A percentile compares a stretch with the other conserved stretches of the same genome.
phyloP scores from a whole-genome alignment of 1,284 basidiomycete genomes.

The Pterulicium gracile region DNA sequence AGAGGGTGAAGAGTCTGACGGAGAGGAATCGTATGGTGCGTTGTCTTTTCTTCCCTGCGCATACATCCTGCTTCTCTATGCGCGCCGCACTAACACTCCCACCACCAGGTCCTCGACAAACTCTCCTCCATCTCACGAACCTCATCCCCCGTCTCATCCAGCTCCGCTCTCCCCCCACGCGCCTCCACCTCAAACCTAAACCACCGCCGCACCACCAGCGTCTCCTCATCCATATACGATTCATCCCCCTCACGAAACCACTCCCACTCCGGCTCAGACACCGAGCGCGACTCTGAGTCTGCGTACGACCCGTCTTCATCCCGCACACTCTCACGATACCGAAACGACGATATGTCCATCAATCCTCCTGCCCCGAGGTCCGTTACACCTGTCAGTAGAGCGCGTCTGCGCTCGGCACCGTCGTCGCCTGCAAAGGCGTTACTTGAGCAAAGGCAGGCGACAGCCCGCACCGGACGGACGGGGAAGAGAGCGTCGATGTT shows the following conservation, averaged over 20 bases:
- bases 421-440: constrained; percentile 38
- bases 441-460: constrained; percentile 16
- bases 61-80: constrained; percentile 15
- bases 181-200: constrained; percentile 20
- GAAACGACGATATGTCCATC: constrained; percentile 1
- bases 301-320: constrained; percentile 10
- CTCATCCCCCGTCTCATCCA: constrained; percentile 28
- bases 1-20: constrained; percentile 56
- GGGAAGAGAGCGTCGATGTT: constrained; percentile 22
- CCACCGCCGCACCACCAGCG: constrained; percentile 19
- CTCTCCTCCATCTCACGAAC: constrained; percentile 44
- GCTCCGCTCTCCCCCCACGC: constrained; percentile 17
- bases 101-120: constrained; percentile 52
- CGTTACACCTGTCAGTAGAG: constrained; percentile 23
- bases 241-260: constrained; percentile 18
- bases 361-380: constrained; percentile 3
- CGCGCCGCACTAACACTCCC: constrained; percentile 8
- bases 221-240: constrained; percentile 20
- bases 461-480: too few species aligned
- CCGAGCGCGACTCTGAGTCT: constrained; percentile 48
- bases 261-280: constrained; percentile 63
- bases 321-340: too few species aligned
- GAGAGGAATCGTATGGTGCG: constrained; percentile 63
- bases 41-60: too few species aligned
- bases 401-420: constrained; percentile 41